Evolutionary conservation across 371 early-diverging fungal genomes (phyloP).

Genomic region (Basidiobolus meristosporus): DNA sequence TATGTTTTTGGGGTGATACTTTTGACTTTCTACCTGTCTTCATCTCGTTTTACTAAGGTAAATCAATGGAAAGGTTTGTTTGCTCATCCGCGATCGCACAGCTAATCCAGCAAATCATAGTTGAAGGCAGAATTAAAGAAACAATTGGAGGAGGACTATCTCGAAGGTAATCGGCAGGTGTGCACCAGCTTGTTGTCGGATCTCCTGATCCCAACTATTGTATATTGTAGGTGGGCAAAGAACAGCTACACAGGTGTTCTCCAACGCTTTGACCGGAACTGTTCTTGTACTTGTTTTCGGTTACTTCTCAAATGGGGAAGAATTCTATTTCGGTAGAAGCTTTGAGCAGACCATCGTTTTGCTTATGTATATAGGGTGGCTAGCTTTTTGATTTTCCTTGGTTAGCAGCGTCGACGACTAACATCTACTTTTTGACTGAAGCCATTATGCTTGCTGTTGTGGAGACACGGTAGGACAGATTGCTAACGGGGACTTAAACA

Average conservation of each 20-base stretch:
- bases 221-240: conserved; percentile 34
- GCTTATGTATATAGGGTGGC: conserved; percentile 30
- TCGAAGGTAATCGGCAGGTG: too few species aligned
- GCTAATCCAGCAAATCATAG: conserved; percentile 5
- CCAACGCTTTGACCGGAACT: conserved; percentile 55
- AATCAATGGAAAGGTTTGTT: neutral
- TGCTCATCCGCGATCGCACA: neutral
- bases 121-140: conserved; percentile 45
- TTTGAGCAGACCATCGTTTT: conserved; percentile 11
- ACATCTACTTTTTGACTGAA: neutral
- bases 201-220: too few species aligned
- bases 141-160: conserved; percentile 37
- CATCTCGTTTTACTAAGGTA: conserved; percentile 60
- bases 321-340: too few species aligned
- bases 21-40: conserved; percentile 50
- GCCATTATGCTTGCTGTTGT: conserved; percentile 1
- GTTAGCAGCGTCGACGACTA: neutral
- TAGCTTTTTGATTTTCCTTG: conserved; percentile 2
- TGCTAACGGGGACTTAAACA: too few species aligned
- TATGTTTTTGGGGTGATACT: conserved; percentile 36
- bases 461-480: neutral
- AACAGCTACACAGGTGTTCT: conserved; percentile 55
- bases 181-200: too few species aligned
- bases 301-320: too few species aligned
- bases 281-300: conserved; percentile 21